Evolutionary conservation across 164 flowering plant species (phyloP), one percentile per base, ranked within the genome.

Genomic region (Nymphaea colorata): DNA sequence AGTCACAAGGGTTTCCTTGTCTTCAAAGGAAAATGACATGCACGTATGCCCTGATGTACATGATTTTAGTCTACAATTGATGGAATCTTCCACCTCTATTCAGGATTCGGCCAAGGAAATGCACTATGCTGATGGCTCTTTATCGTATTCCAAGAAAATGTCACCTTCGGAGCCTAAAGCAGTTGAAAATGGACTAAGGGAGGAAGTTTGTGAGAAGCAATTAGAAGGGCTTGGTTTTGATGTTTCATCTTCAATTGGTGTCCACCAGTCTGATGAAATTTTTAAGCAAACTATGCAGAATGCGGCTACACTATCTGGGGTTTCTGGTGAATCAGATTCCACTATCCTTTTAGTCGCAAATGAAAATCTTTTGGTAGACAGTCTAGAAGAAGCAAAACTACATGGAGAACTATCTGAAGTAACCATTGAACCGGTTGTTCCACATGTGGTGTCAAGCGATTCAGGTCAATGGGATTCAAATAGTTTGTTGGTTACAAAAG

Each of bases 391-490:
- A 55, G 67, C 67, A 18, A 77, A 72, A 68, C 80, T 79, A 69
- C 82, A 77, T 71, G 73, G 72, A 68, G 79, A 71, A 60, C 75
- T 69, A 47, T 72, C 77, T 53, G 69, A 44, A 17, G 7, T 55
- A 59, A 68, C 65, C 4, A 71, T 83, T 53, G 5, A 67, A 51
- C 57, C 76, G 44, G 67, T 65, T 25, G 64, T 76, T 51, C 10
- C 8, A 15, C 57, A 51, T 15, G 14, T 4, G 15, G 14, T 51
- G 57, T 8, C 57, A 10, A 51, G 3, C 8, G 57, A 51, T 51
- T 51, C 57, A 15, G 57, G 57, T 3, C 12, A 51, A 51, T 51
- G 8, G 57, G 57, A 51, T 51, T 51, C 57, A 10, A 51, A 4
- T 51, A 51, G 57, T 51, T 5, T 15, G 15, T 4, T 51, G 14